Percentiles rank a stretch among this genome's conserved stretches.
These are phyloP conservation scores for Candida alai DNA, from an alignment of 805 yeast genomes.

Conservation along the genomic window DNA sequence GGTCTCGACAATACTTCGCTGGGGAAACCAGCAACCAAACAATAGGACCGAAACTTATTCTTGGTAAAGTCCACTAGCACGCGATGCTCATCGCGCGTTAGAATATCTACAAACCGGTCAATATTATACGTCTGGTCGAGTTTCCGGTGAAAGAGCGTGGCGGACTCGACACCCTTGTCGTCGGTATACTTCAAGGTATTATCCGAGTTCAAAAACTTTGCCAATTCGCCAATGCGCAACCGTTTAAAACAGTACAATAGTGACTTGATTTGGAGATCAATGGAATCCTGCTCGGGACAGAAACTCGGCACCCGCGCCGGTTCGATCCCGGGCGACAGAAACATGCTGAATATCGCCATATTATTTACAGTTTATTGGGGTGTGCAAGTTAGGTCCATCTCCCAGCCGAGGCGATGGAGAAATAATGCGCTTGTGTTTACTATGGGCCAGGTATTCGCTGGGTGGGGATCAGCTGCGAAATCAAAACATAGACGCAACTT, in stretches of 20 bases:
- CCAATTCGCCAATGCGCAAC: conserved; percentile 38
- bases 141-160: conserved; percentile 20
- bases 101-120: conserved; percentile 34
- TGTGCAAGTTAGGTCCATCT: too few relatives aligned
- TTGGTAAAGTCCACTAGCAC: conserved; percentile 63
- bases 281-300: too few relatives aligned
- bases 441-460: too few relatives aligned
- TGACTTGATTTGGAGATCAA: conserved; percentile 60
- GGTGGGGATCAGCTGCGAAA: too few relatives aligned
- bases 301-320: too few relatives aligned
- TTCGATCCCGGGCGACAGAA: too few relatives aligned
- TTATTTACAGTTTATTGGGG: too few relatives aligned
- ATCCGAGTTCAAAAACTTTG: conserved; percentile 35
- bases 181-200: conserved; percentile 16
- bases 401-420: too few relatives aligned
- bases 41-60: conserved; percentile 60
- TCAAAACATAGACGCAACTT: too few relatives aligned
- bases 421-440: too few relatives aligned
- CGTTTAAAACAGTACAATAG: conserved; percentile 56
- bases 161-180: conserved; percentile 1
- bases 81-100: conserved; percentile 58
- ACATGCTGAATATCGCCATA: too few relatives aligned
- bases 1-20: conserved; percentile 18
- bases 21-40: conserved; percentile 53
- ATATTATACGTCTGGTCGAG: conserved; percentile 56